phyloP scores from a whole-genome alignment of 176 grass and related monocot species.

The Cocos nucifera region DNA sequence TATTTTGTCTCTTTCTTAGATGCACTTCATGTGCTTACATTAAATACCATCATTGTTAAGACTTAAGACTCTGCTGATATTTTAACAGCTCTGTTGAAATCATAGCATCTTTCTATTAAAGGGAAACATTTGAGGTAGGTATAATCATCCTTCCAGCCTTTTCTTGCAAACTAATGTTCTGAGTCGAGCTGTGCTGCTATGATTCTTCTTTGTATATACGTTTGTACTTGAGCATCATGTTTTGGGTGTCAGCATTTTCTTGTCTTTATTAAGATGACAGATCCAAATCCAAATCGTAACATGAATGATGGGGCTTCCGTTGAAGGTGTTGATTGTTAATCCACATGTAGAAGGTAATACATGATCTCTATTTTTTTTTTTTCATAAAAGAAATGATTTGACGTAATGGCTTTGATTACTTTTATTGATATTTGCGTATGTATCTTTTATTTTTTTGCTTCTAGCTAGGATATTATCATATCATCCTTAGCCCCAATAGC shows the following conservation, averaged over 20 bases:
- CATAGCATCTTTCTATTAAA: conserved; percentile 53
- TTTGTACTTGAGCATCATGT: conserved; percentile 17
- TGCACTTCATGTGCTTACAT: conserved; percentile 49
- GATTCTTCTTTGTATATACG: conserved; percentile 28
- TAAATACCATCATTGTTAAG: conserved; percentile 40
- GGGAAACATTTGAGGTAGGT: conserved; percentile 79
- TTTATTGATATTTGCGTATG: too few species aligned
- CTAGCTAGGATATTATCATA: too few species aligned
- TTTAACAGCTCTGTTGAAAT: conserved; percentile 82
- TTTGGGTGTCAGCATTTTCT: conserved; percentile 14
- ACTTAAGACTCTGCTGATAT: conserved; percentile 44
- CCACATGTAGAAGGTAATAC: conserved; percentile 49
- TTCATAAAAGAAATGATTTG: too few species aligned
- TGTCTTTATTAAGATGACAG: conserved; percentile 44
- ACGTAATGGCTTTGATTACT: too few species aligned
- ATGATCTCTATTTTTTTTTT: conserved; percentile 17
- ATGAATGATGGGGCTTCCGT: conserved; percentile 24
- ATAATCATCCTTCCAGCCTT: conserved; percentile 26
- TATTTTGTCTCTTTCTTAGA: conserved; percentile 43
- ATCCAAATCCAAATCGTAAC: conserved; percentile 21
- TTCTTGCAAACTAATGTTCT: conserved; percentile 23
- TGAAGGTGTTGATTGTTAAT: conserved; percentile 42
- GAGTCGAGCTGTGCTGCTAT: conserved; percentile 4
- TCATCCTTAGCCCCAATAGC: too few species aligned
- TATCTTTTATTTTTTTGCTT: too few species aligned